These are phyloP conservation scores for Cajanus cajan DNA, from an alignment of 306 rosid genomes.

Conservation along the genomic window DNA sequence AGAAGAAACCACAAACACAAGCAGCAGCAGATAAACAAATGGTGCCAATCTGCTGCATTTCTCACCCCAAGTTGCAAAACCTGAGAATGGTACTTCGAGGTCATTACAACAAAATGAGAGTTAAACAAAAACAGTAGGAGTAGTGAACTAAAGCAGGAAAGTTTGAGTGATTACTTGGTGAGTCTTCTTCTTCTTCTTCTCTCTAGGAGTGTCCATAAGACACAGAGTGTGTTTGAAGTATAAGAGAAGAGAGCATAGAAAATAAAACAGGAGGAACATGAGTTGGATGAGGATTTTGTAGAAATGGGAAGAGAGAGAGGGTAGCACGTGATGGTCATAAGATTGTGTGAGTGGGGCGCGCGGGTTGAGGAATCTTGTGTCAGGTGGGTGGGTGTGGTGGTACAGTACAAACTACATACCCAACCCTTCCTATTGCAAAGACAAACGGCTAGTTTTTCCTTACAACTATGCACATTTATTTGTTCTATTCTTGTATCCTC, in stretches of 20 bases:
- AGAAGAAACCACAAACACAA: conserved; percentile 35
- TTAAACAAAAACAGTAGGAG: background rate
- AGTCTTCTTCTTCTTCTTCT: conserved; percentile 2
- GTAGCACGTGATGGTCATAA: conserved; percentile 59
- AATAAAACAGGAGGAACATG: conserved; percentile 3
- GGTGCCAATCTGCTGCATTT: conserved; percentile 24
- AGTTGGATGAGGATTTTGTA: conserved; percentile 29
- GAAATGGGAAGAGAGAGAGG: conserved; percentile 2
- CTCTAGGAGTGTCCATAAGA: conserved; percentile 33
- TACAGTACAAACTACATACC: conserved; percentile 35
- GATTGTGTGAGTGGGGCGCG: conserved; percentile 31
- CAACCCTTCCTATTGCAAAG: conserved; percentile 17
- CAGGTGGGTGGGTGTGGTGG: conserved; percentile 45
- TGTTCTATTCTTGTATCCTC: background rate
- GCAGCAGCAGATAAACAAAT: background rate
- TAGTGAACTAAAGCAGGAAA: background rate
- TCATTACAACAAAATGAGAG: conserved; percentile 4
- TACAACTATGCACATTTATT: conserved; percentile 12
- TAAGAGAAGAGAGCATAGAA: conserved; percentile 12
- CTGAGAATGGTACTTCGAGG: conserved; percentile 24
- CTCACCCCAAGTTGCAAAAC: conserved; percentile 31
- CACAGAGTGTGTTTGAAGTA: background rate
- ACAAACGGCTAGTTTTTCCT: conserved; percentile 79
- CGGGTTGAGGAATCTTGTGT: conserved; percentile 54
- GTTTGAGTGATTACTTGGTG: conserved; percentile 12